Conservation (phyloP, 2,329 filamentous ascomycete genomes). For the Blastomyces percursus region DNA sequence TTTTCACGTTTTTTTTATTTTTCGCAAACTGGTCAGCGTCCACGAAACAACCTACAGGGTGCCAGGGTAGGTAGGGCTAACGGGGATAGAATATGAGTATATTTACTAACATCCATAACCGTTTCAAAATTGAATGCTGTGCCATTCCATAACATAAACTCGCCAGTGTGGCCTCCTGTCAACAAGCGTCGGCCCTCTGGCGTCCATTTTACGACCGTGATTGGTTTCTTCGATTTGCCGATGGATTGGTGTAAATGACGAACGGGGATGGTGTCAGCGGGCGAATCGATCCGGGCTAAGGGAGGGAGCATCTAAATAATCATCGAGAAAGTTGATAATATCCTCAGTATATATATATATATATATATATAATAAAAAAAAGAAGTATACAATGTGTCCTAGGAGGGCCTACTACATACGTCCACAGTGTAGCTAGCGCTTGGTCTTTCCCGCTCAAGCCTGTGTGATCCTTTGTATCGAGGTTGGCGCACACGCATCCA, state of each 20-base stretch:
- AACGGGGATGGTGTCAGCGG: conserved; percentile 82
- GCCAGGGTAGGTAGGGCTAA: not conserved
- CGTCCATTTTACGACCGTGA: conserved; percentile 96
- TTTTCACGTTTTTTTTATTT: not conserved
- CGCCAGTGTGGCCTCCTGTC: conserved; percentile 89
- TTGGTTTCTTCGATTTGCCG: conserved; percentile 95
- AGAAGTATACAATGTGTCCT: conserved; percentile 4
- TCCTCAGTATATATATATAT: conserved; percentile 8
- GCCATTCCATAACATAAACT: conserved; percentile 98
- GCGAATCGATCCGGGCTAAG: conserved; percentile 57
- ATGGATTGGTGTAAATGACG: conserved; percentile 95
- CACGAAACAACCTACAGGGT: not conserved
- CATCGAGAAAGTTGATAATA: conserved; percentile 3
- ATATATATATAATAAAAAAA: no score
- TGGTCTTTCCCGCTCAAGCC: conserved; percentile 69
- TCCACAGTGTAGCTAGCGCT: conserved; percentile 84
- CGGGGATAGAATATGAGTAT: not conserved
- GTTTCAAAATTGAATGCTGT: conserved; percentile 99
- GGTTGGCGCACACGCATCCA: conserved; percentile 80
- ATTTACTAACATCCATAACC: conserved; percentile 65
- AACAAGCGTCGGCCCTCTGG: conserved; percentile 84
- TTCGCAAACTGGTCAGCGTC: not conserved
- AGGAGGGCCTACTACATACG: conserved; percentile 44
- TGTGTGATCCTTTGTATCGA: conserved; percentile 59
- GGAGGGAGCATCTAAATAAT: conserved; percentile 81